Base-by-base conservation (phyloP, 2,329 filamentous ascomycete species). In the Daldinia sp. region DNA sequence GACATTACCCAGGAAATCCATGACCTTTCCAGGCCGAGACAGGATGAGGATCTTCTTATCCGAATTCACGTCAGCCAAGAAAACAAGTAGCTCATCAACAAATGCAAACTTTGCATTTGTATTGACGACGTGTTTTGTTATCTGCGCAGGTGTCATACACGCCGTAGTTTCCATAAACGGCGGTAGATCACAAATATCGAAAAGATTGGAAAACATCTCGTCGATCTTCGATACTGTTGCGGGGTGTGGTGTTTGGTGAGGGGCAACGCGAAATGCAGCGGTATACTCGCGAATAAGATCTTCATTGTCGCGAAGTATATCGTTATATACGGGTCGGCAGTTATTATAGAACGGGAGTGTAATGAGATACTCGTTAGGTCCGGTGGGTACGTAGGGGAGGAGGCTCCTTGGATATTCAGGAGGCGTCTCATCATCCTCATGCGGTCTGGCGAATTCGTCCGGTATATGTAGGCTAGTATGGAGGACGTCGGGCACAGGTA, bases 91-190 rank as follows among this genome's bases (percentile, higher is more conserved):
- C 64, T 87, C 85, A 43, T 80, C 82, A 4, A 88, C 69, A 67
- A 90, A 89, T 29, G 80, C 81, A 67, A 85, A 86, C 67, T 90
- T 90, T 56, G 84, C 77, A 72, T 87, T 89, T 8, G 84, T 82
- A 53, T 82, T 82, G 57, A 82, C 79, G 1, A 82, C 80, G 66
- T 86, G 84, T 69, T 82, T 87, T 67, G 82, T 81, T 54, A 80
- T 76, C 19, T 82, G 78, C 3, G 73, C 70, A 6, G 79, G 69
- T 2, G 78, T 73, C 57, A 85, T 75, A 10, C 80, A 70, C 2
- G 74, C 71, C 6, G 83, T 76, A n/a, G 80, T 80, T 21, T 83
- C 75, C 35, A 82, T 74, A 32, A 85, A 82, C 3, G 82, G 81
- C 3, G 85, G 86, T 35, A 86, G 81, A 69, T 88, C 85, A 70